phyloP scores from a whole-genome alignment of 2,329 filamentous ascomycete species.

The Plenodomus lindquistii region DNA sequence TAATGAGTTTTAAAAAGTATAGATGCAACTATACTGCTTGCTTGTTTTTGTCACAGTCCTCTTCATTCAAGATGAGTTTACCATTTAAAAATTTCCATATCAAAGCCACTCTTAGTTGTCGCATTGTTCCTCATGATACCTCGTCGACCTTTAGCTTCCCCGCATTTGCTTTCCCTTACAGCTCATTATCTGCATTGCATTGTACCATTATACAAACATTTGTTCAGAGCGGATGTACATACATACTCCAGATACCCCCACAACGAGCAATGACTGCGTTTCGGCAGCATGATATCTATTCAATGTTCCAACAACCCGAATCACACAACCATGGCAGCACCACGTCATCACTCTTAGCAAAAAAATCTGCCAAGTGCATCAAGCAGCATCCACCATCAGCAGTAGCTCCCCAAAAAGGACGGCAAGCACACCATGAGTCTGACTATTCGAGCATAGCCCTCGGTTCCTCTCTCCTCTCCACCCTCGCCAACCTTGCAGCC shows the following conservation, averaged over 20 bases:
- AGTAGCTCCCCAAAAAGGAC: too few relatives aligned
- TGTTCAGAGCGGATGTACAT: conserved; percentile 1
- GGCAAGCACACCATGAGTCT: too few relatives aligned
- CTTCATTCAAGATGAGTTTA: too few relatives aligned
- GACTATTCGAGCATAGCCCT: too few relatives aligned
- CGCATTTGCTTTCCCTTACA: conserved; percentile 1
- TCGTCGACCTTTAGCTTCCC: conserved; percentile 3
- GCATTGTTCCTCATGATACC: conserved; percentile 1
- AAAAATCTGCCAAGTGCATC: too few relatives aligned
- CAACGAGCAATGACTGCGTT: not conserved
- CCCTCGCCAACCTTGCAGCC: not conserved
- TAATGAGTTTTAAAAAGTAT: not conserved
- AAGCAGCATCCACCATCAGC: too few relatives aligned
- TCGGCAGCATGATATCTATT: not conserved
- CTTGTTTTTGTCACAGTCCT: not conserved
- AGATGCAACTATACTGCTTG: not conserved
- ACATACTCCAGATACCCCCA: not conserved
- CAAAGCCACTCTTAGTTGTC: too few relatives aligned
- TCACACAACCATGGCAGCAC: not conserved
- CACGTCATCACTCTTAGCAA: not conserved
- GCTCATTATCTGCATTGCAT: not conserved
- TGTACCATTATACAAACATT: conserved; percentile 23
- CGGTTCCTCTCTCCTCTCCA: too few relatives aligned
- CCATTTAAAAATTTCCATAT: too few relatives aligned
- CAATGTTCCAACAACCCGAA: not conserved